These are phyloP conservation scores for Usnea hakonensis DNA, from an alignment of 495 filamentous ascomycete species.

Conservation along the genomic window DNA sequence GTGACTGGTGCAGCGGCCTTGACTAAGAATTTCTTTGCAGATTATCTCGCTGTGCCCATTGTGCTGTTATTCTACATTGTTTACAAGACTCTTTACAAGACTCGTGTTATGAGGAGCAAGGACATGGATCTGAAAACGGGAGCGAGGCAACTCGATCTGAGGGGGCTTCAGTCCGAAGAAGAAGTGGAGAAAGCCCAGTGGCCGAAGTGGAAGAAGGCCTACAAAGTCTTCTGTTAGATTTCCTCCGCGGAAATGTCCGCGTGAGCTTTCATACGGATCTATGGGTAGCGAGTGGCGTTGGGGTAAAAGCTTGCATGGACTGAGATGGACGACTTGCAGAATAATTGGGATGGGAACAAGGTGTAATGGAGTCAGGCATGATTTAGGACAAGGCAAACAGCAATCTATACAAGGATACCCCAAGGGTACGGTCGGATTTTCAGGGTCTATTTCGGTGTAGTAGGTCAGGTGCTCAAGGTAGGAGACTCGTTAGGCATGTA, in stretches of 20 bases:
- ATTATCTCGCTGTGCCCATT: conserved; percentile 78
- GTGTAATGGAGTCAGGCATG: neutral
- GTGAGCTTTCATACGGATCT: neutral
- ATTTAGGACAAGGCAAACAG: neutral
- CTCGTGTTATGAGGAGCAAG: conserved; percentile 51
- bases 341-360: neutral
- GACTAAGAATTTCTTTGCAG: conserved; percentile 61
- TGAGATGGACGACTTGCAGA: neutral
- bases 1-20: conserved; percentile 35
- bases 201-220: conserved; percentile 80
- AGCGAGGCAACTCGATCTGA: conserved; percentile 76
- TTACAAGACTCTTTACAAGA: conserved; percentile 73
- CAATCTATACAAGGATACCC: conserved; percentile 10
- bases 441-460: neutral
- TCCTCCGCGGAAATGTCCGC: neutral
- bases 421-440: neutral
- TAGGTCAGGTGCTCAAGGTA: neutral
- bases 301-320: neutral
- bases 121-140: conserved; percentile 87
- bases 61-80: conserved; percentile 65
- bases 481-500: neutral
- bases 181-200: conserved; percentile 59
- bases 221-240: conserved; percentile 48
- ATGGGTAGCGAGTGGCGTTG: conserved; percentile 15
- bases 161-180: conserved; percentile 68